These are phyloP conservation scores for Symbiotaphrina buchneri DNA, from an alignment of 495 filamentous ascomycete genomes.

Conservation along the genomic window DNA sequence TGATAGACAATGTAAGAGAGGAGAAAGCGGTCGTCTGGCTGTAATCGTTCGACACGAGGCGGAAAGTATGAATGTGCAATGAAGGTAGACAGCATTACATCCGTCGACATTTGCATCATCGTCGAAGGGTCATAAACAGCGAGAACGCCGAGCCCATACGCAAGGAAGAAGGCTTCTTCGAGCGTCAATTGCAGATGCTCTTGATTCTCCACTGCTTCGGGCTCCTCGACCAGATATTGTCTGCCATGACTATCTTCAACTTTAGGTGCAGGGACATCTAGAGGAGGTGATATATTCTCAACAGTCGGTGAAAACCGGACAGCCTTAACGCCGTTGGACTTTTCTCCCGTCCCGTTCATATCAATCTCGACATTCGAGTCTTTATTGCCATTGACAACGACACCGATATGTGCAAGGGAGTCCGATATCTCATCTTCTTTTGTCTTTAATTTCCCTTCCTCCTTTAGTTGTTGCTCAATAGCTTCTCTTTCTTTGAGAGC, in stretches of 20 bases:
- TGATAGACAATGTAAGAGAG: constrained; percentile 79
- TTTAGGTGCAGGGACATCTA: background rate
- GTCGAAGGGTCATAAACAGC: constrained; percentile 32
- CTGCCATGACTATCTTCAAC: constrained; percentile 5
- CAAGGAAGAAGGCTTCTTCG: constrained; percentile 85
- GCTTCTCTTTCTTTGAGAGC: constrained; percentile 65
- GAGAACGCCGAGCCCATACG: constrained; percentile 62
- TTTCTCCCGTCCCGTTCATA: constrained; percentile 2
- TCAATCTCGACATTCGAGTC: background rate
- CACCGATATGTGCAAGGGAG: background rate
- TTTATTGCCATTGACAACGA: background rate
- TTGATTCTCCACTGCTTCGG: constrained; percentile 34
- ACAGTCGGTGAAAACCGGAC: constrained; percentile 41
- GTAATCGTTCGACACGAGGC: constrained; percentile 14
- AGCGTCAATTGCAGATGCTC: constrained; percentile 80
- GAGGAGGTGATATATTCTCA: constrained; percentile 28
- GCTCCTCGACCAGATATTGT: background rate
- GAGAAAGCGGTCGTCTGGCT: constrained; percentile 65
- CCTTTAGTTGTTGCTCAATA: constrained; percentile 44
- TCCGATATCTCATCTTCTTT: background rate
- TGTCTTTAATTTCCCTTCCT: constrained; percentile 26
- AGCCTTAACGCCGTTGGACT: constrained; percentile 23
- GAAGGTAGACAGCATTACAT: constrained; percentile 36
- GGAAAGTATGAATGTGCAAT: constrained; percentile 44
- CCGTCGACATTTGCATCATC: constrained; percentile 14